Evolutionary conservation across 2,329 filamentous ascomycete genomes (phyloP), one percentile per base, ranked within the genome.

Genomic region (Fusarium humuli): DNA sequence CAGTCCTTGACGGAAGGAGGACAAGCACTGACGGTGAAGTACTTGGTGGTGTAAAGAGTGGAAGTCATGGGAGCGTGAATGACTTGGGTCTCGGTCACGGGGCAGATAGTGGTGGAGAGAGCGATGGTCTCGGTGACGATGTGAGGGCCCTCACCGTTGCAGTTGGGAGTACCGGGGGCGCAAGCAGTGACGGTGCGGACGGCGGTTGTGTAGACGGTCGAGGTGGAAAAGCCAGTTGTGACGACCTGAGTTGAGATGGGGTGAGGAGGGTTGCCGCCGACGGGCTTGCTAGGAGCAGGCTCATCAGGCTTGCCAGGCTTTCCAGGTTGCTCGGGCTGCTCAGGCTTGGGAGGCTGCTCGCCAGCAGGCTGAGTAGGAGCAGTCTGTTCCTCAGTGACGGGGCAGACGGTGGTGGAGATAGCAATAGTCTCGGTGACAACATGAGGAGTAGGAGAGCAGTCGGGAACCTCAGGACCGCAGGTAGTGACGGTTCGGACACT

Each of bases 31-130:
- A 68, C 41, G n/a, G 64, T 72, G 32, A 59, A 62, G 49, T 65
- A 60, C 62, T 70, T 56, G 23, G 69, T 72, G 2, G 70, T 72
- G 56, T 73, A 71, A 12, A 69, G 61, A 37, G 70, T 71, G 10
- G 53, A 60, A 10, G 65, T 71, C 40, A 30, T n/a, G 48, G 63
- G 63, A 2, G 48, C 62, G 2, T 47, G 55, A 5, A 66, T 32
- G 6, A 66, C 27, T 29, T 69, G 66, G 4, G 54, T 59, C 23
- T 41, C 41, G 14, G 72, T 73, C 5, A 74, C 72, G 0, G 72
- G 72, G 50, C 60, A 62, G 8, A 62, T 5, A 16, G 70, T 73
- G 18, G 70, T 73, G 0, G 64, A 72, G 41, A 73, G n/a, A 22
- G 71, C 70, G 1, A 60, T 53, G 1, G 63, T 67, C 57, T 67